Conservation (phyloP, 2,329 filamentous ascomycete species). For the Diaporthe helianthi region DNA sequence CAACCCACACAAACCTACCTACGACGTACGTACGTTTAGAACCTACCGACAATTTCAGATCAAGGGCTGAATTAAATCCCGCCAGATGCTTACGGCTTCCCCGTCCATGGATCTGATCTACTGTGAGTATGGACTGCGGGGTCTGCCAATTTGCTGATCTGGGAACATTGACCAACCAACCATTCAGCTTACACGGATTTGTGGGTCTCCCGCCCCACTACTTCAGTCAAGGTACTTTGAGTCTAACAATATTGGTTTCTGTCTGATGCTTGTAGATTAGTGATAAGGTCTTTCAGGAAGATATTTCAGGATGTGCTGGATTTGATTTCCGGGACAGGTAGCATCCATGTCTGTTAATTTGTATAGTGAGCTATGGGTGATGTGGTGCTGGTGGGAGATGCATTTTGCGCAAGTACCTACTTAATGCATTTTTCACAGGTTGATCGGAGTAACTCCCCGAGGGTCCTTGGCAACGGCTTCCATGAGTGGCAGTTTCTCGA, state of each 20-base stretch:
- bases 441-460: neutral
- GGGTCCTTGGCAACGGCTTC: conserved; percentile 4
- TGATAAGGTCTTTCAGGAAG: neutral
- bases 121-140: neutral
- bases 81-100: neutral
- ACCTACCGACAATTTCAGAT: no score
- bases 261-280: neutral
- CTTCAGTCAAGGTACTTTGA: neutral
- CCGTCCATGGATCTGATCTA: neutral
- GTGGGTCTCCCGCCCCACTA: neutral
- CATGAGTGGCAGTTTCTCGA: neutral
- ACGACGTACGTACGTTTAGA: no score
- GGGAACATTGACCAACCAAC: neutral
- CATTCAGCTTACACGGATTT: neutral
- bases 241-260: neutral
- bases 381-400: no score
- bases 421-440: no score
- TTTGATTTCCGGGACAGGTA: no score
- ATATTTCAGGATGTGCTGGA: neutral
- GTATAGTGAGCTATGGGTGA: no score
- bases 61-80: no score
- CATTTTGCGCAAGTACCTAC: no score
- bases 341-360: neutral
- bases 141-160: neutral
- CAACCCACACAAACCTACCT: no score